phyloP scores from a whole-genome alignment of 2,329 filamentous ascomycete genomes.

The Neocatenulostroma microsporum region DNA sequence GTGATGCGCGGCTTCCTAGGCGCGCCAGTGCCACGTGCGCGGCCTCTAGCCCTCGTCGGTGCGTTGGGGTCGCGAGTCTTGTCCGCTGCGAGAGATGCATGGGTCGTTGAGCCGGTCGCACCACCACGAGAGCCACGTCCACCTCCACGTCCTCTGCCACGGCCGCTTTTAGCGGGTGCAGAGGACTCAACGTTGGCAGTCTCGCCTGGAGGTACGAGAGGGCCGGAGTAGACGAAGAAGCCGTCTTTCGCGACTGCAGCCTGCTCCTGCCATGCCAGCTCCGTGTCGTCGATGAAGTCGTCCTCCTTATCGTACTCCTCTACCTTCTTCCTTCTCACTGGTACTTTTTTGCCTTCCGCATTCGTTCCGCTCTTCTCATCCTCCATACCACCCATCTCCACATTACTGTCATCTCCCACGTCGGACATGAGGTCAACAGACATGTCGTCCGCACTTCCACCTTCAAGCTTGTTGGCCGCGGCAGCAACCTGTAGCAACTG shows the following conservation, averaged over 20 bases:
- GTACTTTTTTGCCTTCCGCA: slow-evolving; percentile 55
- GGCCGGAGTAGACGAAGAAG: slow-evolving; percentile 96
- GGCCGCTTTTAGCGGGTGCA: slow-evolving; percentile 13
- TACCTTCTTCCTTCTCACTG: slow-evolving; percentile 54
- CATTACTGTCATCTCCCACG: slow-evolving; percentile 67
- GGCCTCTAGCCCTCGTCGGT: slow-evolving; percentile 40
- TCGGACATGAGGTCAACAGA: slow-evolving; percentile 62
- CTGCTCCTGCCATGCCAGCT: slow-evolving; percentile 90
- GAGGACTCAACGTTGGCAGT: slow-evolving; percentile 35
- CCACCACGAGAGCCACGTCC: slow-evolving; percentile 49
- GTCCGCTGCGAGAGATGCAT: slow-evolving; percentile 23
- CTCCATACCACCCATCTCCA: slow-evolving; percentile 68
- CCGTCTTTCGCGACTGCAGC: slow-evolving; percentile 90
- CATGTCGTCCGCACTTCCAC: slow-evolving; percentile 71
- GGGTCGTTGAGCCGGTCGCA: slow-evolving; percentile 30
- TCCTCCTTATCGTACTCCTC: slow-evolving; percentile 62
- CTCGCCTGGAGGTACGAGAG: slow-evolving; percentile 77
- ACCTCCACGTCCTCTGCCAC: slow-evolving; percentile 34
- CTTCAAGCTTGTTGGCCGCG: slow-evolving; percentile 76
- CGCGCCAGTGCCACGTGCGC: slow-evolving; percentile 65
- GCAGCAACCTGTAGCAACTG: slow-evolving; percentile 81
- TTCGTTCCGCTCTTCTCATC: slow-evolving; percentile 39
- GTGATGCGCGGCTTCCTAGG: slow-evolving; percentile 77
- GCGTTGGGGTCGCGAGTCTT: slow-evolving; percentile 16
- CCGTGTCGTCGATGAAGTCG: slow-evolving; percentile 78